Evolutionary conservation across 179 eudicot species (phyloP), one percentile per base, ranked within the genome.

Genomic region (Gypsophila paniculata): DNA sequence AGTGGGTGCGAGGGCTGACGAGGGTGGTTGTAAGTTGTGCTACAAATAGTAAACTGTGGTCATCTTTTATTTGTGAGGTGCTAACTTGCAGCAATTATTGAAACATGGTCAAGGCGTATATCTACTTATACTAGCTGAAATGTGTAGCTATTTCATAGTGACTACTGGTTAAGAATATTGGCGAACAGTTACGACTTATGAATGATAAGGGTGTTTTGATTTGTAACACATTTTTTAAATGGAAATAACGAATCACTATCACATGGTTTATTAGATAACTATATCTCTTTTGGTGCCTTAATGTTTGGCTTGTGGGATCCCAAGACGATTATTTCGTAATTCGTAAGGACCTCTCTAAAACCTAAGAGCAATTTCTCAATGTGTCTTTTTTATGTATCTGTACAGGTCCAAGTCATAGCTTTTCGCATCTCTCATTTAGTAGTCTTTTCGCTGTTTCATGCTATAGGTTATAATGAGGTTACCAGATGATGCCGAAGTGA

Each of bases 401-500:
- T 22, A 22, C 38, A 10, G 64, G 36, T 60, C 36, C 38, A 60
- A 60, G n/a, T 55, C 6, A 1, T 25, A 2, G 64, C 64, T 38
- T 36, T 2, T 34, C 18, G 8, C 53, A 39, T 48, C 54, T 51
- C 14, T 49, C 25, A 44, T 65, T 49, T 39, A 69, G 51, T 22
- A 12, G 10, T 49, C 7, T 72, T 61, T 55, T 21, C 54, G 48
- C 21, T 6, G 21, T 25, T 69, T 61, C 69, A 73, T 76, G 86
- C 42, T 80, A 70, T 72, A 95, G 99, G 88, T 89, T 75, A 90
- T 95, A 76, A 87, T 95, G 89, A 85, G 88, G 71, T 85, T 95
- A 85, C 97, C 99, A 44, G 99, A 95, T 74, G 96, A 92, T 63
- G 89, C 94, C 62, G 99, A 95, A 85, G 96, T 92, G 60, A 88